Conservation (phyloP, 1,284 basidiomycete genomes). For the Tilletia caries region DNA sequence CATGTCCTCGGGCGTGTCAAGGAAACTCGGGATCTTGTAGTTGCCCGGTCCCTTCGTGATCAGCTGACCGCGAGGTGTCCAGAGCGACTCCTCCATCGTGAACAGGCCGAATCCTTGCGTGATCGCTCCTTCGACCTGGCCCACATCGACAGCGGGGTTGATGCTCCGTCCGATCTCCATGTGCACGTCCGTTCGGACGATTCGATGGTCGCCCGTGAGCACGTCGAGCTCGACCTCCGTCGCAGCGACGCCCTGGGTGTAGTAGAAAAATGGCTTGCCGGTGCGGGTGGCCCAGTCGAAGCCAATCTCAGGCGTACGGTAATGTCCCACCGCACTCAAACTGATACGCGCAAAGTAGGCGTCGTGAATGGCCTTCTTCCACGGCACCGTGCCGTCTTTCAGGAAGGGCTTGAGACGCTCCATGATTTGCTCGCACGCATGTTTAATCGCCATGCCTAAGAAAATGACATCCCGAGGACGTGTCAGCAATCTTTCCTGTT, state of each 20-base stretch:
- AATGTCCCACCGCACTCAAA: conserved; percentile 52
- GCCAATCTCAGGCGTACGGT: conserved; percentile 52
- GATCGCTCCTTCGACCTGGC: conserved; percentile 53
- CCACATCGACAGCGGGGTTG: conserved; percentile 55
- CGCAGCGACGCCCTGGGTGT: conserved; percentile 46
- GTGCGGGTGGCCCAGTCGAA: conserved; percentile 46
- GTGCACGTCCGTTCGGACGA: conserved; percentile 43
- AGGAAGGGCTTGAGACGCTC: conserved; percentile 39
- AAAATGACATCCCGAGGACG: neutral
- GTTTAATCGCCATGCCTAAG: conserved; percentile 39
- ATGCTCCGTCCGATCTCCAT: conserved; percentile 54
- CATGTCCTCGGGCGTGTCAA: conserved; percentile 53
- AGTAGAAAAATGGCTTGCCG: conserved; percentile 49
- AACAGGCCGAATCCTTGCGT: conserved; percentile 45
- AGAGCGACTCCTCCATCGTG: conserved; percentile 54
- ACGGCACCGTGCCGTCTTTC: conserved; percentile 27
- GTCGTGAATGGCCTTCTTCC: conserved; percentile 43
- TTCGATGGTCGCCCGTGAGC: conserved; percentile 51
- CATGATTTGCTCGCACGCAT: conserved; percentile 55
- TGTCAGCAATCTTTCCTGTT: neutral
- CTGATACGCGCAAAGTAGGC: conserved; percentile 53
- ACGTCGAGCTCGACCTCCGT: conserved; percentile 54
- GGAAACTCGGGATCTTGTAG: conserved; percentile 54
- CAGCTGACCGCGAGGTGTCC: conserved; percentile 50
- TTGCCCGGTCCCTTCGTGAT: conserved; percentile 52